Conservation (phyloP, 2,329 filamentous ascomycete genomes). For the Cercospora berteroae region DNA sequence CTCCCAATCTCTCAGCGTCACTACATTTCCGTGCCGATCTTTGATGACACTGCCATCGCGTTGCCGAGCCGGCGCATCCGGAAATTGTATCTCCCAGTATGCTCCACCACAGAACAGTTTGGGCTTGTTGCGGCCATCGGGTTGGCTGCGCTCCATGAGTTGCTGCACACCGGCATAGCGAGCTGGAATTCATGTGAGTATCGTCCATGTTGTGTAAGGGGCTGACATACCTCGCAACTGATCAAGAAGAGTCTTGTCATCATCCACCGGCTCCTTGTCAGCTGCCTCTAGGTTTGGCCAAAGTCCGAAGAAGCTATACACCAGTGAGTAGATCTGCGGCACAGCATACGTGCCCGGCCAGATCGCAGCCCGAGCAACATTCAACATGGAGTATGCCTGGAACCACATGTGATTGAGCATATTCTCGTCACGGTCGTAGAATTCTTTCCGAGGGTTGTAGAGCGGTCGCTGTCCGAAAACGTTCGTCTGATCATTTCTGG, state of each 20-base stretch:
- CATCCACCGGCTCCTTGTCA: neutral
- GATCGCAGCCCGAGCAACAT: neutral
- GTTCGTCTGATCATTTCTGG: neutral
- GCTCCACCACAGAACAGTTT: neutral
- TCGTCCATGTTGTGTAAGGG: neutral
- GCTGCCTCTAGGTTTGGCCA: neutral
- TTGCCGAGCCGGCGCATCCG: neutral
- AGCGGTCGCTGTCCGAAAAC: neutral
- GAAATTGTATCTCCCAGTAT: neutral
- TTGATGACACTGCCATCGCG: neutral
- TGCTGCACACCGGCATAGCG: neutral
- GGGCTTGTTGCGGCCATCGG: neutral
- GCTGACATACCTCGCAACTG: neutral
- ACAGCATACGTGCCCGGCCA: neutral
- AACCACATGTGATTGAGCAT: neutral
- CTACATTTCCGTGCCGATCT: neutral
- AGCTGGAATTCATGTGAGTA: neutral
- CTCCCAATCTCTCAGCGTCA: neutral
- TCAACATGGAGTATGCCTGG: neutral
- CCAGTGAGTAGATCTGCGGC: neutral
- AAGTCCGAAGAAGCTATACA: neutral
- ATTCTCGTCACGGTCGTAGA: neutral
- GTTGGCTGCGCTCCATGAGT: neutral
- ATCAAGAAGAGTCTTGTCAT: neutral
- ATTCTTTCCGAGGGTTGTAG: neutral